Evolutionary conservation across 306 rosid species (phyloP), one percentile per base, ranked within the genome.

Genomic region (Sphenostylis stenocarpa): DNA sequence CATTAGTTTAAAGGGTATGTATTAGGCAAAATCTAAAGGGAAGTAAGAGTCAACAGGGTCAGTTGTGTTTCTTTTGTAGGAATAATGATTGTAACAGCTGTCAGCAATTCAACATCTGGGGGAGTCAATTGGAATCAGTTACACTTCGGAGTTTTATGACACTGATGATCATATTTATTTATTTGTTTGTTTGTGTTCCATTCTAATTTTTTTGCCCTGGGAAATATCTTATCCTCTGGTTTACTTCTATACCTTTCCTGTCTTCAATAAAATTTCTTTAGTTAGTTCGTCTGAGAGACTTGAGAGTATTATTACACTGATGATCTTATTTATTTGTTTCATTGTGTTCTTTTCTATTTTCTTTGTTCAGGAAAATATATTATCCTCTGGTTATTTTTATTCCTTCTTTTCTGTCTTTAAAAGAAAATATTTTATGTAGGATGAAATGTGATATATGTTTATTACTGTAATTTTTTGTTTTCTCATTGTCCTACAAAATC

Each of bases 181-280:
- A 6, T 47, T 41, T 51, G 31, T 56, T 26, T 52, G 24, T 29
- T 8, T 36, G 2, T 36, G 44, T 57, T 23, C 11, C 4, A 6
- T 12, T 73, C 41, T 17, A 9, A 28, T 23, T 51, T 17, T 9
- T 70, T 76, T 14, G 2, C 13, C 13, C 15, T 7, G n/a, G n/a
- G 47, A 29, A 31, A 44, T 47, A 58, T 58, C 63, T 45, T 78
- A 49, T 20, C 62, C 39, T 11, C 21, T 11, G 14, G 7, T 31
- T 39, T 39, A 72, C 23, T 71, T 55, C 4, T 29, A n/a, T 70
- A 58, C 63, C 72, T 39, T 74, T 67, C 47, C 34, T 58, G 29
- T 67, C 63, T 51, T 60, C 2, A 19, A 66, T 57, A 24, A 60
- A 72, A 29, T 38, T 38, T 38, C 12, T 38, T 2, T 12, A 38